A percentile compares a stretch with the other conserved stretches of the same genome.
phyloP scores from a whole-genome alignment of 345 rosid species.

The Pseudoturritis turrita region DNA sequence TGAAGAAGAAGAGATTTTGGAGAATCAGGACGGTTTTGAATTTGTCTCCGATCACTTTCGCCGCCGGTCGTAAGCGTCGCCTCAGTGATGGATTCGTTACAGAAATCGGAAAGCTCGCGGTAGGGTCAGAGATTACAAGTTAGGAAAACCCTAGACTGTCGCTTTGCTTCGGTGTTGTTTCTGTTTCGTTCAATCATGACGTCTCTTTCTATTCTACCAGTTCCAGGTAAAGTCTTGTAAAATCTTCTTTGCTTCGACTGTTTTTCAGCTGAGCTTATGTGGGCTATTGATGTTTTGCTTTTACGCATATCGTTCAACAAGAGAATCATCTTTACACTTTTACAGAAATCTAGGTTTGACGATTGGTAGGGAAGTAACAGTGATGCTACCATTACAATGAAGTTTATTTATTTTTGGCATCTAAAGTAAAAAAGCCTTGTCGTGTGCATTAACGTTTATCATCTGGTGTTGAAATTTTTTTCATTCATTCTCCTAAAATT shows the following conservation, averaged over 20 bases:
- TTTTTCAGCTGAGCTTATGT: background rate
- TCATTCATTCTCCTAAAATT: background rate
- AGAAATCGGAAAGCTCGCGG: background rate
- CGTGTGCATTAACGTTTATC: background rate
- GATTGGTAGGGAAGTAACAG: too few species aligned
- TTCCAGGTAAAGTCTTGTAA: background rate
- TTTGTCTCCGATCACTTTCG: background rate
- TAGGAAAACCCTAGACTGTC: constrained; percentile 11
- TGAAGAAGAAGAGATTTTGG: background rate
- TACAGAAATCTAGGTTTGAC: too few species aligned
- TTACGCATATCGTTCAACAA: background rate
- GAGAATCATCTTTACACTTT: too few species aligned
- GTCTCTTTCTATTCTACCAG: constrained; percentile 19
- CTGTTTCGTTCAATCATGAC: constrained; percentile 13
- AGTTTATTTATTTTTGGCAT: too few species aligned
- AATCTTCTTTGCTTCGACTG: background rate
- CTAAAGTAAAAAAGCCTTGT: background rate
- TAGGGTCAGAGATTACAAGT: background rate
- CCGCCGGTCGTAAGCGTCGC: background rate
- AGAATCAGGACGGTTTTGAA: background rate
- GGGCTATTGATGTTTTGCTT: background rate
- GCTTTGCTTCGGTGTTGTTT: background rate
- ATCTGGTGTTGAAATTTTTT: background rate
- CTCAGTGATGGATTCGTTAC: background rate
- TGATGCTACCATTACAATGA: too few species aligned